Conservation (phyloP, 495 filamentous ascomycete genomes). For the Astrocystis sublimbata region DNA sequence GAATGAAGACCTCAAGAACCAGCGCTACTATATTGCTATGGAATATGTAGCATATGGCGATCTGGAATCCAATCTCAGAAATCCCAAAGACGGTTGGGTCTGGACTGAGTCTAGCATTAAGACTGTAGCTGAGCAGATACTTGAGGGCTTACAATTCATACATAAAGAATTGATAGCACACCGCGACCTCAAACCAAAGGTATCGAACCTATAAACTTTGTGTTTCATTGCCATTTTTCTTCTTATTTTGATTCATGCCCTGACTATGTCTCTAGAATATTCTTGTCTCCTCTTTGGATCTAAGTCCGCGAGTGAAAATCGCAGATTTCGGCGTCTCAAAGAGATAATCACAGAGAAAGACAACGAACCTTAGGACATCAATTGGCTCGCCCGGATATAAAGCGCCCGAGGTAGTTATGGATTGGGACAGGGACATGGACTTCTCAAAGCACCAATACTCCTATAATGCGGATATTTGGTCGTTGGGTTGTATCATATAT, state of each 20-base stretch:
- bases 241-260: too few relatives aligned
- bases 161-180: background rate
- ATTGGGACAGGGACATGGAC: background rate
- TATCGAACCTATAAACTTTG: background rate
- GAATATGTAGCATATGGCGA: background rate
- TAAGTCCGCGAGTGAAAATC: background rate
- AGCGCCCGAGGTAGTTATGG: background rate
- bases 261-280: too few relatives aligned
- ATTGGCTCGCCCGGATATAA: background rate
- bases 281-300: background rate
- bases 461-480: background rate
- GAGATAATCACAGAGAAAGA: background rate
- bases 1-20: background rate
- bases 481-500: background rate
- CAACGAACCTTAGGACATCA: background rate
- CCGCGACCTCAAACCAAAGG: background rate
- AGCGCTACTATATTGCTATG: background rate
- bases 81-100: background rate
- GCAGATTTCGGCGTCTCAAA: background rate
- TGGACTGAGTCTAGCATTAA: background rate
- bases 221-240: background rate
- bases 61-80: background rate
- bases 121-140: background rate
- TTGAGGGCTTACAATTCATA: background rate
- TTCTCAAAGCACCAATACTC: background rate